These are phyloP conservation scores for Pythium vanterpoolii DNA, from an alignment of 352 stramenopile genomes.

Conservation along the genomic window DNA sequence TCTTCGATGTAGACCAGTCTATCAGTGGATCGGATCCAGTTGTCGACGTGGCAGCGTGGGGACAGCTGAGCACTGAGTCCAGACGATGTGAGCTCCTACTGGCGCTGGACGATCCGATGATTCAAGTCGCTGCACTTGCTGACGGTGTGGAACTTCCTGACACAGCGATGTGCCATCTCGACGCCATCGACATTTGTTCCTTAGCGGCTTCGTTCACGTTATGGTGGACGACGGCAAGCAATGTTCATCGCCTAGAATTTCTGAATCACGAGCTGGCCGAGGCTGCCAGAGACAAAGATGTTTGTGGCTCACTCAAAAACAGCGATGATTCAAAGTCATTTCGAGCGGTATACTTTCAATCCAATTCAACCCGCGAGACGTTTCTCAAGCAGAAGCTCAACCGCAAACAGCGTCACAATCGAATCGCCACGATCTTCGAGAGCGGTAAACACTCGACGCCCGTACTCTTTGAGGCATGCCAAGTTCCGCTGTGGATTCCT, in stretches of 20 bases:
- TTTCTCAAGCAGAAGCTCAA: conserved; percentile 49
- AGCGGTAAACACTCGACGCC: conserved; percentile 42
- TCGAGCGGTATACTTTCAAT: conserved; percentile 46
- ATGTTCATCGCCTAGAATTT: conserved; percentile 52
- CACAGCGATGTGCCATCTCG: conserved; percentile 30
- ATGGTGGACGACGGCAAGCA: conserved; percentile 50
- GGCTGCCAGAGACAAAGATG: conserved; percentile 32
- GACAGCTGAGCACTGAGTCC: conserved; percentile 31
- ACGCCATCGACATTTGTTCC: conserved; percentile 44
- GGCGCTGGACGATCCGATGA: conserved; percentile 46
- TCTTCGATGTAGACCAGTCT: conserved; percentile 38
- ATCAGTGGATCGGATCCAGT: neutral
- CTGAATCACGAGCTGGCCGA: conserved; percentile 45
- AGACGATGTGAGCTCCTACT: conserved; percentile 49
- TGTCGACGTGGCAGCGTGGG: conserved; percentile 25
- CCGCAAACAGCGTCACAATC: conserved; percentile 32
- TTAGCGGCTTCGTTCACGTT: conserved; percentile 46
- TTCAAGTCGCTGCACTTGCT: conserved; percentile 59
- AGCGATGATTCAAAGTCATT: conserved; percentile 18
- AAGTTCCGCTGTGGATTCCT: conserved; percentile 23
- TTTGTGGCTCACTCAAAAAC: conserved; percentile 9
- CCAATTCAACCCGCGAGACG: conserved; percentile 29
- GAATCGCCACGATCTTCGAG: conserved; percentile 3
- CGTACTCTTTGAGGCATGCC: conserved; percentile 42
- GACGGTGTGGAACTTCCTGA: conserved; percentile 59